Evolutionary conservation across 1,284 basidiomycete genomes (phyloP).

Genomic region (Thelephora terrestris): DNA sequence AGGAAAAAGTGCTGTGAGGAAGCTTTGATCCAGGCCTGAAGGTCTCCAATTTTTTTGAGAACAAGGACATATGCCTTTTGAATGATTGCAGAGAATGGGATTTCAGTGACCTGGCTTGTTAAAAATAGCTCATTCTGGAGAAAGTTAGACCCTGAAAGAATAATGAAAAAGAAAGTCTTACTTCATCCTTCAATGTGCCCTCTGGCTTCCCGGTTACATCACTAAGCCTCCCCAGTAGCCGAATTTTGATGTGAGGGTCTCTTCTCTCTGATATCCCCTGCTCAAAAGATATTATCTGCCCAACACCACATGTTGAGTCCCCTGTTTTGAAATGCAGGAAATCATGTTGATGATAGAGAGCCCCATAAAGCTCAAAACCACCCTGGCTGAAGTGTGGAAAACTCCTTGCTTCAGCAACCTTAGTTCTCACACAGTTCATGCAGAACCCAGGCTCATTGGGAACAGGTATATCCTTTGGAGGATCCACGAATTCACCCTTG

Average conservation of each 20-base stretch:
- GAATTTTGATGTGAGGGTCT: slow-evolving; percentile 14
- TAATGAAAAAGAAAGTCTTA: slow-evolving; percentile 15
- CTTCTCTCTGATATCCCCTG: slow-evolving; percentile 2
- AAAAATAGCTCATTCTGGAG: slow-evolving; percentile 43
- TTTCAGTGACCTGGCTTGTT: slow-evolving; percentile 32
- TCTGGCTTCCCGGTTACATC: slow-evolving; percentile 19
- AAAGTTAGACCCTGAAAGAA: not conserved
- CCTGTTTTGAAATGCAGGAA: slow-evolving; percentile 35
- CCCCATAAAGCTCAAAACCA: slow-evolving; percentile 32
- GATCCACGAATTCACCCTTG: not conserved
- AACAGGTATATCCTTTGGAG: not conserved
- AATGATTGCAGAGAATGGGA: slow-evolving; percentile 32
- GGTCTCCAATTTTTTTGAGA: slow-evolving; percentile 16
- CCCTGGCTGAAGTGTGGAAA: slow-evolving; percentile 18
- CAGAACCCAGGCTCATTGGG: slow-evolving; percentile 12
- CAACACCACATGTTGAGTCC: slow-evolving; percentile 28
- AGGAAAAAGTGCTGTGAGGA: slow-evolving; percentile 51
- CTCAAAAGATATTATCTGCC: slow-evolving; percentile 21
- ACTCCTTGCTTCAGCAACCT: too few relatives aligned
- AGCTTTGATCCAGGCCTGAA: slow-evolving; percentile 37
- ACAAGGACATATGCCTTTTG: slow-evolving; percentile 39
- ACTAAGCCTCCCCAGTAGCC: slow-evolving; percentile 25
- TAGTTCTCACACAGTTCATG: too few relatives aligned
- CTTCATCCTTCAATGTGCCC: slow-evolving; percentile 29
- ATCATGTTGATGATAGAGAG: slow-evolving; percentile 43